Evolutionary conservation across 441 rosid genomes (phyloP).

Genomic region (Euphorbia corollata): DNA sequence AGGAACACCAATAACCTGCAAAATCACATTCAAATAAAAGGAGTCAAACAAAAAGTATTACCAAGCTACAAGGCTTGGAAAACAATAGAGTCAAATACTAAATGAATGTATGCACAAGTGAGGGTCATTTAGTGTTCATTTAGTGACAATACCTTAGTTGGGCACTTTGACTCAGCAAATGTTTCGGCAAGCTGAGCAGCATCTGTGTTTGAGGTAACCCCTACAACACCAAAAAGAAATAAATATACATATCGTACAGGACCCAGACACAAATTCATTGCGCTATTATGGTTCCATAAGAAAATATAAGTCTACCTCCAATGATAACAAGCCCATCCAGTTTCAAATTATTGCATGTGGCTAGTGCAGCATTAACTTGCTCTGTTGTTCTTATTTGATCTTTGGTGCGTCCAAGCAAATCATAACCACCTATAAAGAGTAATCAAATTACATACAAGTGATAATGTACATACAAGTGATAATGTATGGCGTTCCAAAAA

Average conservation of each 20-base stretch:
- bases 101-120: neutral
- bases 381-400: constrained; percentile 96
- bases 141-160: constrained; percentile 60
- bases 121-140: neutral
- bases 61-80: neutral
- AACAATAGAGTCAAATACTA: neutral
- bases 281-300: neutral
- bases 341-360: constrained; percentile 76
- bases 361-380: constrained; percentile 79
- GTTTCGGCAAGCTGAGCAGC: constrained; percentile 99
- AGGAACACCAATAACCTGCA: constrained; percentile 93
- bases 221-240: constrained; percentile 38
- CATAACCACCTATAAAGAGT: constrained; percentile 75
- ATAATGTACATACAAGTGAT: too few relatives aligned
- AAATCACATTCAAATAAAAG: constrained; percentile 8
- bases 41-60: neutral
- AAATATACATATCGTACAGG: constrained; percentile 16
- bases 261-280: constrained; percentile 9
- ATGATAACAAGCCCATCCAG: constrained; percentile 92
- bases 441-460: constrained; percentile 12
- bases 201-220: constrained; percentile 95
- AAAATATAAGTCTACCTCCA: constrained; percentile 56
- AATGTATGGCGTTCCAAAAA: constrained; percentile 12
- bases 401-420: constrained; percentile 88
- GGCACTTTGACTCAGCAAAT: constrained; percentile 81